Base-by-base conservation (phyloP, 2,329 filamentous ascomycete species). In the Magnaporthiopsis incrustans region DNA sequence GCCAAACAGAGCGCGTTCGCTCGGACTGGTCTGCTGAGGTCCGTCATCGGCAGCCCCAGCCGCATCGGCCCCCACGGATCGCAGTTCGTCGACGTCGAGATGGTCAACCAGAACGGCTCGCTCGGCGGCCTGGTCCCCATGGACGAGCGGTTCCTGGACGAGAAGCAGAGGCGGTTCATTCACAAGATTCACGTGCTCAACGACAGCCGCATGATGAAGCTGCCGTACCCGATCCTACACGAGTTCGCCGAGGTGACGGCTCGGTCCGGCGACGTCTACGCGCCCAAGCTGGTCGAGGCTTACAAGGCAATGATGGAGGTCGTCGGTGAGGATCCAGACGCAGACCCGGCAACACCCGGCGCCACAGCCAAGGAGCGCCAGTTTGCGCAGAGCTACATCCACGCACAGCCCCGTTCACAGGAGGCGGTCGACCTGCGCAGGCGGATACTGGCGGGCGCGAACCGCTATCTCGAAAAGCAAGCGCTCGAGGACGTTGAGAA, bases 261-360 rank as follows among this genome's bases (percentile, higher is more conserved):
- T 63, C 85, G 85, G 69, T 85, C 88, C 22, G 84, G 86, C 62
- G 89, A 91, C 67, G 80, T 90, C 67, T 87, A 91, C 71, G 86
- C 89, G 58, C 83, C 85, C 38, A 88, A 96, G 70, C 81, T 97
- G 32, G 82, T 89, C 57, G 90, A 95, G 72, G 90, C 93, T 2
- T 97, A 97, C 73, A 83, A 86, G 67, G 91, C 92, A 50, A 82
- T 97, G 67, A 86, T 90, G 69, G 84, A 88, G 65, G 92, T 97
- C 67, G 88, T 90, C 3, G 85, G 85, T 59, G 94, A 97, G 76
- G 81, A 87, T 64, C 78, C 84, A 1, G 84, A 83, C 2, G 81
- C 84, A 15, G 81, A 86, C 63, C 84, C 79, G 38, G 76, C 81
- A 60, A 79, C 85, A 14, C 60, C 84, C 88, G 71, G 80, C 85